A percentile compares a stretch with the other conserved stretches of the same genome.
Evolutionary conservation across 441 rosid genomes (phyloP).

Genomic region (Metrosideros polymorpha): DNA sequence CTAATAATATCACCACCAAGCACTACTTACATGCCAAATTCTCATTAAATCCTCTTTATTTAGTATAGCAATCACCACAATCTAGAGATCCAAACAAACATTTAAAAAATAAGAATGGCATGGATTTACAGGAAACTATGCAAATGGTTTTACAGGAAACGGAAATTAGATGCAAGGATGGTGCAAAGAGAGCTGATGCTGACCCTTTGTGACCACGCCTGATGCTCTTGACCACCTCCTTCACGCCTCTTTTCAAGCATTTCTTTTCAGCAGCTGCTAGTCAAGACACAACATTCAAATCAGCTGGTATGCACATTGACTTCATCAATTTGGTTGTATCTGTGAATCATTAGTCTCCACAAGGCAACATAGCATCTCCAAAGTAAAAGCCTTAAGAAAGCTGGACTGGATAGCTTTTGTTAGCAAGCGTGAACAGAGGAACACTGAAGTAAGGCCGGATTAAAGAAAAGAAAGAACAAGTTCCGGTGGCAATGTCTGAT

Average conservation of each 20-base stretch:
- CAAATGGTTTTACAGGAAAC: background rate
- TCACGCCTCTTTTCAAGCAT: constrained; percentile 96
- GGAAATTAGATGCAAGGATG: background rate
- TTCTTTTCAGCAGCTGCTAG: constrained; percentile 69
- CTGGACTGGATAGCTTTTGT: background rate
- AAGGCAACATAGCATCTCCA: background rate
- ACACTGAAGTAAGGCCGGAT: background rate
- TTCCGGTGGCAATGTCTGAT: background rate
- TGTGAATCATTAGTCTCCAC: background rate
- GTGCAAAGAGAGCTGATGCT: background rate
- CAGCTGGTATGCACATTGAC: background rate
- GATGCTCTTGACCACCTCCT: constrained; percentile 92
- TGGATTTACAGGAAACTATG: too few relatives aligned
- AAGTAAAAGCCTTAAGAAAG: background rate
- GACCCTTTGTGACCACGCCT: constrained; percentile 89
- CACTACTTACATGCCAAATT: background rate
- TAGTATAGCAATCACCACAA: background rate
- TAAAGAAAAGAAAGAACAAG: background rate
- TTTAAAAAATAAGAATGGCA: background rate
- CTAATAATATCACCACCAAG: background rate
- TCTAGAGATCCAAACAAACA: background rate
- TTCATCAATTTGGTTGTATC: background rate
- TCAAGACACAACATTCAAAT: background rate
- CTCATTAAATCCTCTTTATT: background rate
- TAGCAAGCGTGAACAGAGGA: background rate